Percentiles rank a stretch among this genome's conserved stretches.
Conservation (phyloP, 2,329 filamentous ascomycete genomes). For the Teratosphaeria destructans region DNA sequence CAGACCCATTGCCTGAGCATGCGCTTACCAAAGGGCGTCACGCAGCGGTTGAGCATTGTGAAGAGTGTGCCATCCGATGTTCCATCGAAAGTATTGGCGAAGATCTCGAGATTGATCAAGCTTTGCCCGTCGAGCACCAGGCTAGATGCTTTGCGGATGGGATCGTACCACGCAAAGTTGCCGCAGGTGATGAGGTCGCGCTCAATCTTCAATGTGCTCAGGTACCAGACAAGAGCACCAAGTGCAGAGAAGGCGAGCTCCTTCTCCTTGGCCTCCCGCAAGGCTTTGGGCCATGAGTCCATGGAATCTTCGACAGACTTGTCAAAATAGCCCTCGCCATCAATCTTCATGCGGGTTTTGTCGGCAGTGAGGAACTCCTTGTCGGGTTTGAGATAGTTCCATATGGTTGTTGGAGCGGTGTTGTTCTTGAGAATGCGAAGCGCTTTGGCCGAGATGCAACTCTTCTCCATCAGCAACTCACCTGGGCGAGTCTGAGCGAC, state of each 20-base stretch:
- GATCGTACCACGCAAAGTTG: constrained; percentile 85
- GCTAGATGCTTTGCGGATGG: constrained; percentile 81
- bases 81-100: constrained; percentile 84
- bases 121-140: constrained; percentile 92
- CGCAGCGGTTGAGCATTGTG: constrained; percentile 79
- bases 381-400: constrained; percentile 81
- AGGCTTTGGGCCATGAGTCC: constrained; percentile 65
- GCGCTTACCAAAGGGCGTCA: constrained; percentile 94
- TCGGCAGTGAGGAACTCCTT: constrained; percentile 90
- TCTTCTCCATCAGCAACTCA: constrained; percentile 79
- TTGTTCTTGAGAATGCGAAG: constrained; percentile 93
- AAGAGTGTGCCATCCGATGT: constrained; percentile 80
- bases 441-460: constrained; percentile 71
- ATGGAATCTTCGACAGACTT: constrained; percentile 46
- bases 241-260: constrained; percentile 82
- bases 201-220: constrained; percentile 76
- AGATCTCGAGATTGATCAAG: constrained; percentile 94
- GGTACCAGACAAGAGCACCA: constrained; percentile 78
- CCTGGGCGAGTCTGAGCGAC: constrained; percentile 84
- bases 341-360: constrained; percentile 68
- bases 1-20: constrained; percentile 96
- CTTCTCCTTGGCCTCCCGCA: constrained; percentile 64
- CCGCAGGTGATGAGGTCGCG: constrained; percentile 75
- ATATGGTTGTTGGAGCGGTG: constrained; percentile 81
- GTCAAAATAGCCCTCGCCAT: constrained; percentile 66